Percentiles rank a stretch among this genome's conserved stretches.
Evolutionary conservation across 2,329 filamentous ascomycete species (phyloP).

Genomic region (Waltergamsia citrina): DNA sequence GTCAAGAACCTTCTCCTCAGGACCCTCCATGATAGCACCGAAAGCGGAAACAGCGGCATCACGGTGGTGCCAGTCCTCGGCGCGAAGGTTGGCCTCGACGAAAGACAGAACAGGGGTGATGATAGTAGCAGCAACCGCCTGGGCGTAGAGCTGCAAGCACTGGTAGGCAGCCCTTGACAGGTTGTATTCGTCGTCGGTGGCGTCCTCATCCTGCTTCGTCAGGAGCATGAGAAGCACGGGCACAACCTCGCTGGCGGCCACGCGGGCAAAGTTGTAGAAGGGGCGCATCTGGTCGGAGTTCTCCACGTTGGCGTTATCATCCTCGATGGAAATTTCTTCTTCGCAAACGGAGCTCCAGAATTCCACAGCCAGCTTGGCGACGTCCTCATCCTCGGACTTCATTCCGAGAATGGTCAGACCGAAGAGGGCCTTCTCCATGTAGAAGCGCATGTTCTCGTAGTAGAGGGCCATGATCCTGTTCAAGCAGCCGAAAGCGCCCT

Average conservation of each 20-base stretch:
- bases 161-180: constrained; percentile 91
- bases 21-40: constrained; percentile 97
- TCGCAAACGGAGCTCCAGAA: constrained; percentile 99
- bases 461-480: constrained; percentile 99
- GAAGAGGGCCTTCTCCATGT: constrained; percentile 99
- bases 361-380: constrained; percentile 94
- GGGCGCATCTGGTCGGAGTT: constrained; percentile 77
- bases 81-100: constrained; percentile 82
- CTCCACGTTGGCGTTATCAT: constrained; percentile 76
- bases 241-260: constrained; percentile 89
- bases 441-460: constrained; percentile 99
- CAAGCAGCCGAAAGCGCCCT: constrained; percentile 90
- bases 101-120: constrained; percentile 82
- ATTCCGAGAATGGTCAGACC: constrained; percentile 96
- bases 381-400: constrained; percentile 96
- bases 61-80: constrained; percentile 87
- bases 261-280: constrained; percentile 91
- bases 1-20: constrained; percentile 83
- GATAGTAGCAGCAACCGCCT: constrained; percentile 77
- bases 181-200: constrained; percentile 95
- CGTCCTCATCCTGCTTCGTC: constrained; percentile 96
- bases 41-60: constrained; percentile 97
- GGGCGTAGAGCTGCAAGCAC: constrained; percentile 88
- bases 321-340: constrained; percentile 95
- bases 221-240: constrained; percentile 82